Evolutionary conservation across 257 asterid species (phyloP), one percentile per base, ranked within the genome.

Genomic region (Solanum bulbocastanum): DNA sequence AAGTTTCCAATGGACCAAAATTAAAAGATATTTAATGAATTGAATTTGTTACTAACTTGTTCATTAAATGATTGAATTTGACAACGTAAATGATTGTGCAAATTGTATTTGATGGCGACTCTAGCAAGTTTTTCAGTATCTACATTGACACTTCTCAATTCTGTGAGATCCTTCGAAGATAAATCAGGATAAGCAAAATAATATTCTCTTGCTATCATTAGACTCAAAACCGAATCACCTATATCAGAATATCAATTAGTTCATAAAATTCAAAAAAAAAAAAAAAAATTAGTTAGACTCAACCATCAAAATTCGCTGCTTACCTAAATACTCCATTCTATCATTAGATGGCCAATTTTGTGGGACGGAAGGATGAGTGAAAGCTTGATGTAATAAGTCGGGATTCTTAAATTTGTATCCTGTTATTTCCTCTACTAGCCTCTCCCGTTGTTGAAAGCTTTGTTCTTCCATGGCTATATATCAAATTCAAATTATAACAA

Each of bases 121-220:
- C 94, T 93, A 1, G 96, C 97, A 23, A 95, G 96, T 89, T 94
- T 95, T 89, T 95, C 97, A 0, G 91, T 94, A 20, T 93, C 94
- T 1, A 93, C 96, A 15, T 94, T 95, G 62, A 85, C 89, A 0
- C 94, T 91, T 14, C 96, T 94, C 25, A 95, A 93, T n/a, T 37
- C 30, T 2, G 98, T 91, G 12, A 94, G 66, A 4, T 35, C 27
- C 1, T 94, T 94, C 4, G 93, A 92, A 0, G 62, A 37, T 42
- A 91, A 76, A 58, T 91, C 86, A 10, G 92, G 94, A 83, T 93
- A 91, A 72, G 20, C 2, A 1, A 22, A 46, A 25, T n/a, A 93
- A 22, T 90, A 90, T 1, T 91, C 86, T 2, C 84, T 88, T 0
- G 94, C 85, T 0, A 94, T 56, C 36, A 87, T 27, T 4, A 89